phyloP scores from a whole-genome alignment of 1,284 basidiomycete genomes.

The Ustilago trichophora region DNA sequence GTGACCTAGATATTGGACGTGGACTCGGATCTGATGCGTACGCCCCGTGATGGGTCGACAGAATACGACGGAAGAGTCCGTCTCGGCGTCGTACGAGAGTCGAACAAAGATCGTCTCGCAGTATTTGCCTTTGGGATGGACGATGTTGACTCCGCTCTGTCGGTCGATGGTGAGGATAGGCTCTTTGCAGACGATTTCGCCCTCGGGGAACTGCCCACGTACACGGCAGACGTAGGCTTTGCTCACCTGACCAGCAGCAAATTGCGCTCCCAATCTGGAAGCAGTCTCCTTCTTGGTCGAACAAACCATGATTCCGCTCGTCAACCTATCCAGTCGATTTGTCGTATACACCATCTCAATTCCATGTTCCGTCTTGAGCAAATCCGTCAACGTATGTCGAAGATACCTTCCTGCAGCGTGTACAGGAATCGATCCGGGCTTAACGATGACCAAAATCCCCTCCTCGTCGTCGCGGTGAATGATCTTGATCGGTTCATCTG shows the following conservation, averaged over 20 bases:
- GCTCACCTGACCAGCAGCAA: constrained; percentile 76
- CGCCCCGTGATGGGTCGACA: constrained; percentile 71
- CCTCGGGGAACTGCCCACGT: constrained; percentile 69
- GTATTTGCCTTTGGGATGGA: constrained; percentile 68
- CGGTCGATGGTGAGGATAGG: constrained; percentile 91
- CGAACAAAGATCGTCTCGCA: constrained; percentile 90
- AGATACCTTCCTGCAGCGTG: constrained; percentile 62
- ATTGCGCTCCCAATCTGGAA: constrained; percentile 71
- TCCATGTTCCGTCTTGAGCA: constrained; percentile 84
- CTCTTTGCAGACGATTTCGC: constrained; percentile 82
- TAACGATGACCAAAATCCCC: constrained; percentile 83
- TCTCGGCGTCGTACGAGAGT: constrained; percentile 82
- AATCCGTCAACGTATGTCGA: constrained; percentile 75
- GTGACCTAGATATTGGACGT: constrained; percentile 91
- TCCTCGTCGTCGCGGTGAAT: constrained; percentile 79
- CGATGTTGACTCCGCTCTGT: constrained; percentile 93
- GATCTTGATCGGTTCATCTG: constrained; percentile 83
- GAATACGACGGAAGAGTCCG: constrained; percentile 86
- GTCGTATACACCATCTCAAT: constrained; percentile 85
- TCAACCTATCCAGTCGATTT: constrained; percentile 92
- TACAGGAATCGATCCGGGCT: constrained; percentile 65
- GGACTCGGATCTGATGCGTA: constrained; percentile 95
- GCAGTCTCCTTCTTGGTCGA: constrained; percentile 80
- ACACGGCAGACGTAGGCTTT: constrained; percentile 62
- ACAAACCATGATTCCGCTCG: constrained; percentile 95